These are phyloP conservation scores for Darksidea phi DNA, from an alignment of 495 filamentous ascomycete genomes.

Conservation along the genomic window DNA sequence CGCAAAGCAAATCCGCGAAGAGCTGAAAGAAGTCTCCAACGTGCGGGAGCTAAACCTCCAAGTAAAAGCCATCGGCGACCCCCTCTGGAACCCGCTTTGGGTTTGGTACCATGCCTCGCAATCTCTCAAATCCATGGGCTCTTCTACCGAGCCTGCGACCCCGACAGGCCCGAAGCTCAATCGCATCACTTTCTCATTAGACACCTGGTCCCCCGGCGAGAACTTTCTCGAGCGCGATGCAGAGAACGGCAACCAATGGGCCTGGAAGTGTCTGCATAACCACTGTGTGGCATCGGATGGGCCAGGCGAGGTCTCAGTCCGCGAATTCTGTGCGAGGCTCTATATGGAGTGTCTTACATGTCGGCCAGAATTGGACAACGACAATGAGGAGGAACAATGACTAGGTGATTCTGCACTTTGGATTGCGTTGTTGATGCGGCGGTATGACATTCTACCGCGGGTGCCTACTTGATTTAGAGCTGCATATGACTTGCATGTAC, in stretches of 20 bases:
- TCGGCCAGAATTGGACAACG: constrained; percentile 11
- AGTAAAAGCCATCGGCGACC: constrained; percentile 33
- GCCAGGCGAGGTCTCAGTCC: constrained; percentile 4
- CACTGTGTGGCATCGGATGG: constrained; percentile 12
- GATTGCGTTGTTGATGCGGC: too few relatives aligned
- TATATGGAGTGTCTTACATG: constrained; percentile 32
- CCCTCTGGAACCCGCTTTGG: constrained; percentile 37
- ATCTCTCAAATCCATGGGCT: constrained; percentile 26
- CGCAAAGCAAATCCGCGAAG: constrained; percentile 21
- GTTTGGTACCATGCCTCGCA: constrained; percentile 34
- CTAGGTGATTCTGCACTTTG: background rate
- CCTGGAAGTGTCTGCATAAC: constrained; percentile 25
- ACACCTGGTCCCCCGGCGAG: constrained; percentile 27
- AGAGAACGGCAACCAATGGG: constrained; percentile 12
- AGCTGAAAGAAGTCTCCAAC: constrained; percentile 16
- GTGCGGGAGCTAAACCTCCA: constrained; percentile 28
- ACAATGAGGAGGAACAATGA: constrained; percentile 1
- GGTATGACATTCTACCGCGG: too few relatives aligned
- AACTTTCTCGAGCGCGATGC: constrained; percentile 24
- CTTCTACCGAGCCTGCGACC: background rate
- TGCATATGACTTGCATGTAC: too few relatives aligned
- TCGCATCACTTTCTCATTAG: constrained; percentile 30
- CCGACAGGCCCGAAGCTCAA: constrained; percentile 18
- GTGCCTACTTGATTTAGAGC: too few relatives aligned
- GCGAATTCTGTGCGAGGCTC: constrained; percentile 30